Percentiles rank a stretch among this genome's conserved stretches.
Evolutionary conservation across 2,329 filamentous ascomycete genomes (phyloP).

Genomic region (Cladosporium sp.): DNA sequence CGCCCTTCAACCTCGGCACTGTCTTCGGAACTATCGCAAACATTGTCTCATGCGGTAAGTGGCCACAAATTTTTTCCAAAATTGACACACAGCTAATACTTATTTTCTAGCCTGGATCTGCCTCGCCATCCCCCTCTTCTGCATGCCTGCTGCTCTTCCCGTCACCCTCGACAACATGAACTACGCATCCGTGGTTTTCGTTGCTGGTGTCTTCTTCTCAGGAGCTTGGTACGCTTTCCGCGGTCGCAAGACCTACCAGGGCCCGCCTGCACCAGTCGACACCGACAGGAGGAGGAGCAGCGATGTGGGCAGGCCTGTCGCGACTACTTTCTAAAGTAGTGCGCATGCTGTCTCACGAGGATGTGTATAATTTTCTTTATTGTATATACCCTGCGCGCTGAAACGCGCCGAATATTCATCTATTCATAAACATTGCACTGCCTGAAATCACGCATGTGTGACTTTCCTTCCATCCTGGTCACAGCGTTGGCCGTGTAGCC

Average conservation of each 20-base stretch:
- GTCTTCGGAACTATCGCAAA: conserved; percentile 61
- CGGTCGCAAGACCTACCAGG: conserved; percentile 66
- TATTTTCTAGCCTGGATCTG: conserved; percentile 55
- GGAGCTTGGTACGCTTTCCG: conserved; percentile 64
- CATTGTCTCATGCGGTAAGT: conserved; percentile 59
- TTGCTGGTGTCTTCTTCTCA: conserved; percentile 59
- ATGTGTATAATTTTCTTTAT: neutral
- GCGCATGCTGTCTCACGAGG: neutral
- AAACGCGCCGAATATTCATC: too few species aligned
- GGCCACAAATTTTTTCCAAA: conserved; percentile 23
- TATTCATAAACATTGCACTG: too few species aligned
- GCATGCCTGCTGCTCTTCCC: conserved; percentile 58
- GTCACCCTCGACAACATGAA: conserved; percentile 61
- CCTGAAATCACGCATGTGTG: too few species aligned
- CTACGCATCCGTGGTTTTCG: conserved; percentile 72
- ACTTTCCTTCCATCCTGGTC: too few species aligned
- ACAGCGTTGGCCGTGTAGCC: too few species aligned
- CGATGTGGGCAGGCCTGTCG: neutral
- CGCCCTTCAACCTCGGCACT: conserved; percentile 58
- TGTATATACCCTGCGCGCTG: neutral
- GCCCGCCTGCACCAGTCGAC: conserved; percentile 38
- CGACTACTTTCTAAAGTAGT: neutral
- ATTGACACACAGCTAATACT: neutral
- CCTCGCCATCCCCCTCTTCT: conserved; percentile 69
- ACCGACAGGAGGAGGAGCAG: neutral